Base-by-base conservation (phyloP, 495 filamentous ascomycete species). In the Penicillium chermesinum region DNA sequence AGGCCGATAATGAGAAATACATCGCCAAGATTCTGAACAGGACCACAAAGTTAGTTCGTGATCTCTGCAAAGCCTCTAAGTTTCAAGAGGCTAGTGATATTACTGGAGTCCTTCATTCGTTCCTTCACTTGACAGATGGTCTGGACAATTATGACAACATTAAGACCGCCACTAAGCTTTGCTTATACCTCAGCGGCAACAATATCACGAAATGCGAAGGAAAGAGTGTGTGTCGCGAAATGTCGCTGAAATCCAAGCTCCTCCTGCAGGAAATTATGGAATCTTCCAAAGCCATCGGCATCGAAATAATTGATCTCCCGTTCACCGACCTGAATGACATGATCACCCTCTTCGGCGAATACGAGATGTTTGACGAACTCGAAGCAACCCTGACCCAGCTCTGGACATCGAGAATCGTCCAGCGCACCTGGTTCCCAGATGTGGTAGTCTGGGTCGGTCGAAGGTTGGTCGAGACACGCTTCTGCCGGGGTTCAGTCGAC, bases 381-480 rank as follows among this genome's bases (percentile, higher is more conserved):
- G 80, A 84, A 75, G 50, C 50, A 7, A 72, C 83, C 19, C 76
- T 85, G 7, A 72, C 70, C 21, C 67, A 71, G 7, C 79, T 85
- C 44, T 85, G 81, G 81, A 72, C 70, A 16, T 82, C 78, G 1
- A 74, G 81, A 25, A 72, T 83, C 50, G 71, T 77, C 15, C 79
- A 83, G 44, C 74, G 75, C 56, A 76, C 63, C 34, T 85, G 81
- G 81, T 67, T 71, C 0, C 63, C 71, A 1, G 61, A 63, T 7
- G 71, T 71, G 1, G 76, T 84, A 19, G 69, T 83, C 10, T 69
- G 66, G 53, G 75, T 83, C 34, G 80, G 80, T 2, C 69, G 72
- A n/a, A 67, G 75, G 6, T 70, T 82, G 21, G 76, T 83, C 18
- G 73, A 83, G 58, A 77, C 77, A 0, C 75, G 76, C 30, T 79